These are phyloP conservation scores for Wickerhamiella dianesei DNA, from an alignment of 805 yeast genomes.

Conservation along the genomic window DNA sequence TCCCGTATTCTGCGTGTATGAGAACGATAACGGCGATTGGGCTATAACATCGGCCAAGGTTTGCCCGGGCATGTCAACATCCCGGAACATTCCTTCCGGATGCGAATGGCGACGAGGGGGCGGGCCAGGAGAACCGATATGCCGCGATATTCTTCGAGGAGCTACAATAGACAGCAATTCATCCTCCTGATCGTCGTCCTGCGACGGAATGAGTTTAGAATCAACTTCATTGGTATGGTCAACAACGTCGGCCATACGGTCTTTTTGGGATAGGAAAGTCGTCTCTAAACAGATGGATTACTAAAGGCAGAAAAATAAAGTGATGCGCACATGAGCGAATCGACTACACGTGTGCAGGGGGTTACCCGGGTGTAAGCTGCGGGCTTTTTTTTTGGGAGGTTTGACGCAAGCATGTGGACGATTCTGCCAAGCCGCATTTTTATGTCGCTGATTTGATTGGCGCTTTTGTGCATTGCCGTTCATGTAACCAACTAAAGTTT, in stretches of 20 bases:
- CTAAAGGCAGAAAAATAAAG: background rate
- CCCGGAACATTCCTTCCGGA: background rate
- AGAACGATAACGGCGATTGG: constrained; percentile 12
- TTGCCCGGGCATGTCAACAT: background rate
- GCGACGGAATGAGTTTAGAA: background rate
- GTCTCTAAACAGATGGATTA: background rate
- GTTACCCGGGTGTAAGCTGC: too few relatives aligned
- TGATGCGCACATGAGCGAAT: background rate
- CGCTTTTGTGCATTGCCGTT: too few relatives aligned
- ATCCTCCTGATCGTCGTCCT: background rate
- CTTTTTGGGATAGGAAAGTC: background rate
- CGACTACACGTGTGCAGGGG: too few relatives aligned
- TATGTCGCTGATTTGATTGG: too few relatives aligned
- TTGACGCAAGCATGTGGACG: background rate
- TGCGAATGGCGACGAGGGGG: background rate
- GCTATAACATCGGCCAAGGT: constrained; percentile 1
- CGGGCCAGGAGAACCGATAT: background rate
- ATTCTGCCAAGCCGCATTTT: too few relatives aligned
- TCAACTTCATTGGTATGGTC: background rate
- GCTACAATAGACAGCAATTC: background rate
- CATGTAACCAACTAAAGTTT: too few relatives aligned
- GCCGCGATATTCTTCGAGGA: background rate
- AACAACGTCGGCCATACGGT: background rate
- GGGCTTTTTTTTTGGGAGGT: background rate
- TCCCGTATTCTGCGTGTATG: constrained; percentile 15